Evolutionary conservation across 331 rosid species (phyloP).

Genomic region (Stylosanthes scabra): DNA sequence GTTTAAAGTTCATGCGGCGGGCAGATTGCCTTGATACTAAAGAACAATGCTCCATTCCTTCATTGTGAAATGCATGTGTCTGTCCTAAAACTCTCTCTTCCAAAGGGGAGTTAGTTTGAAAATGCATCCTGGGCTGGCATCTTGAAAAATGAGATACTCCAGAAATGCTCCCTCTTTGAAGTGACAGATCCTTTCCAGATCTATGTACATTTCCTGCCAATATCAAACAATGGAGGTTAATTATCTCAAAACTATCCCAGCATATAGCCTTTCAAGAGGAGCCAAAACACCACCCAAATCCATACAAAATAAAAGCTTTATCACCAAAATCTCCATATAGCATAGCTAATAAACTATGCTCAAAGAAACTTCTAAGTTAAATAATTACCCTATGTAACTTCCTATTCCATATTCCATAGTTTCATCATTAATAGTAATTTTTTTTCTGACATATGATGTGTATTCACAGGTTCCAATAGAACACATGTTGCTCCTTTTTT

Average conservation of each 20-base stretch:
- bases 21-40: conserved; percentile 39
- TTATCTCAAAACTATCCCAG: neutral
- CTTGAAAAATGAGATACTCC: conserved; percentile 41
- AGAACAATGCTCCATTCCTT: conserved; percentile 32
- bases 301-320: neutral
- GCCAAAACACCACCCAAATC: neutral
- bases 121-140: conserved; percentile 38
- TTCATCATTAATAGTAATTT: neutral
- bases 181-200: conserved; percentile 50
- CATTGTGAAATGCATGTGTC: conserved; percentile 23
- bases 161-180: conserved; percentile 43
- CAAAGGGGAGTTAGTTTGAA: conserved; percentile 37
- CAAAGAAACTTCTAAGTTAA: neutral
- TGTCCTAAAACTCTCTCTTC: conserved; percentile 50
- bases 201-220: conserved; percentile 63
- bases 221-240: conserved; percentile 29
- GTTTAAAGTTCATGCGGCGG: conserved; percentile 39
- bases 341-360: conserved; percentile 1
- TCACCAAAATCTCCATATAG: conserved; percentile 3
- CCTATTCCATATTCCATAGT: neutral
- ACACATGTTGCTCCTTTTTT: neutral
- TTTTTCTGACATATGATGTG: neutral
- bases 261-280: conserved; percentile 1
- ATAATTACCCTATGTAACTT: neutral
- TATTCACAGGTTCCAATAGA: neutral